These are phyloP conservation scores for Backusella sp. DNA, from an alignment of 192 early-diverging fungal species.

Conservation along the genomic window DNA sequence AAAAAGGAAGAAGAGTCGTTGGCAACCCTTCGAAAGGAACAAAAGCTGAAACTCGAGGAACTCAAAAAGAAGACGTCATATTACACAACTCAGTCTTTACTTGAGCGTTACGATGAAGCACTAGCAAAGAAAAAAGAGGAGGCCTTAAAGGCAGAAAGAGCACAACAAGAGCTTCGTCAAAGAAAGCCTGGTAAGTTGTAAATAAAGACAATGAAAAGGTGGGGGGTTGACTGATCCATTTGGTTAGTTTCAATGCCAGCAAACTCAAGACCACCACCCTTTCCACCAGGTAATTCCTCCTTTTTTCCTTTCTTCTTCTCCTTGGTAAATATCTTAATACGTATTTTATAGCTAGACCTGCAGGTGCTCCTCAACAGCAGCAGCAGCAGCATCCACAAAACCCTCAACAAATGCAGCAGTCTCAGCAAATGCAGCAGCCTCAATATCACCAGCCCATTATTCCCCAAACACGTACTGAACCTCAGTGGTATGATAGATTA, in stretches of 20 bases:
- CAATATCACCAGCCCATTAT: slow-evolving; percentile 15
- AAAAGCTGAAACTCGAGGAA: slow-evolving; percentile 83
- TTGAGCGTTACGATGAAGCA: slow-evolving; percentile 81
- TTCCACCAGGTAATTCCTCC: neutral
- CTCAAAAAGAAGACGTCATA: slow-evolving; percentile 94
- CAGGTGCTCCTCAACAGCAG: neutral
- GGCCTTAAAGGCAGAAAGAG: neutral
- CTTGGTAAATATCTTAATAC: slow-evolving; percentile 8
- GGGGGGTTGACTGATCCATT: neutral
- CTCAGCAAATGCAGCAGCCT: neutral
- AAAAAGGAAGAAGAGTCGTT: slow-evolving; percentile 51
- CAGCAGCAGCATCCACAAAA: neutral
- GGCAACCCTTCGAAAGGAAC: slow-evolving; percentile 45
- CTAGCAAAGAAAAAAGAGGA: slow-evolving; percentile 15
- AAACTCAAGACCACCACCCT: neutral
- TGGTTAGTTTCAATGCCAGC: slow-evolving; percentile 9
- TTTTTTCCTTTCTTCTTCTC: neutral
- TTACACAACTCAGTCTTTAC: slow-evolving; percentile 82
- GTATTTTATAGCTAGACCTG: neutral
- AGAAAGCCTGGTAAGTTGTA: slow-evolving; percentile 11
- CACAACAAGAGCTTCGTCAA: slow-evolving; percentile 10
- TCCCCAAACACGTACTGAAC: slow-evolving; percentile 19
- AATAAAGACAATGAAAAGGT: neutral
- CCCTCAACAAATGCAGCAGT: neutral
- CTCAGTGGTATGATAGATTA: slow-evolving; percentile 87